Percentiles rank a stretch among this genome's conserved stretches.
phyloP scores from a whole-genome alignment of 2,329 filamentous ascomycete genomes.

The Apiospora marii region DNA sequence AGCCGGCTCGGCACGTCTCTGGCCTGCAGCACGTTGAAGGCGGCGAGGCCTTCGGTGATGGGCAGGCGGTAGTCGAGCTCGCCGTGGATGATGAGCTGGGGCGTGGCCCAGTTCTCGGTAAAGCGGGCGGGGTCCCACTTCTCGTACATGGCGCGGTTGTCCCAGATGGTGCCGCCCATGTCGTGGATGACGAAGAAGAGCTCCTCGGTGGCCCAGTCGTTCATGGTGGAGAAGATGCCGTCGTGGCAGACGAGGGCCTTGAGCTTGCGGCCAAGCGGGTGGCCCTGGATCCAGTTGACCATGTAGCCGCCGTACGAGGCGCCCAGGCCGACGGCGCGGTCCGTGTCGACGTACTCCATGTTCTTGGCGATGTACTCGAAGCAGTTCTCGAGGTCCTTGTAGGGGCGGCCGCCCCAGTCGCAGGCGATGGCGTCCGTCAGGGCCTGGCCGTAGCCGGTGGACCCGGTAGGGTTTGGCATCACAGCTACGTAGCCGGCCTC shows the following conservation, averaged over 20 bases:
- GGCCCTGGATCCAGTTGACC: conserved; percentile 93
- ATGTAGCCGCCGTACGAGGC: conserved; percentile 80
- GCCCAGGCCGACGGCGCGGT: conserved; percentile 75
- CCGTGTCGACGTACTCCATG: conserved; percentile 72
- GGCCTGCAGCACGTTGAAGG: conserved; percentile 86
- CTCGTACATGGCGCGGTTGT: conserved; percentile 69
- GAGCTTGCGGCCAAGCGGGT: conserved; percentile 82
- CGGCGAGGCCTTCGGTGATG: conserved; percentile 82
- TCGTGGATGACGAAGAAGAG: conserved; percentile 76
- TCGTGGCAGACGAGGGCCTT: conserved; percentile 90
- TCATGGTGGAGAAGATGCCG: conserved; percentile 78
- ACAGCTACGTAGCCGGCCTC: conserved; percentile 89
- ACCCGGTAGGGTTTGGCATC: conserved; percentile 83
- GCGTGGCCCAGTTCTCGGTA: conserved; percentile 80
- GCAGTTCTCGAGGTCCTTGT: conserved; percentile 80
- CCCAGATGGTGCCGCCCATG: conserved; percentile 68
- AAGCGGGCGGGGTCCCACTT: conserved; percentile 73
- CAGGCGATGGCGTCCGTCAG: conserved; percentile 79
- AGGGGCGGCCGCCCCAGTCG: conserved; percentile 87
- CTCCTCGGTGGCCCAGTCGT: conserved; percentile 71
- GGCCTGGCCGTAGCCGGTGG: conserved; percentile 81
- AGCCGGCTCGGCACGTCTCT: conserved; percentile 79
- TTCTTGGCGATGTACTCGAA: conserved; percentile 77
- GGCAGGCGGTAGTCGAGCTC: conserved; percentile 90
- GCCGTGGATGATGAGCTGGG: conserved; percentile 86